phyloP scores from a whole-genome alignment of 805 yeast genomes.

The Brettanomyces naardenensis region DNA sequence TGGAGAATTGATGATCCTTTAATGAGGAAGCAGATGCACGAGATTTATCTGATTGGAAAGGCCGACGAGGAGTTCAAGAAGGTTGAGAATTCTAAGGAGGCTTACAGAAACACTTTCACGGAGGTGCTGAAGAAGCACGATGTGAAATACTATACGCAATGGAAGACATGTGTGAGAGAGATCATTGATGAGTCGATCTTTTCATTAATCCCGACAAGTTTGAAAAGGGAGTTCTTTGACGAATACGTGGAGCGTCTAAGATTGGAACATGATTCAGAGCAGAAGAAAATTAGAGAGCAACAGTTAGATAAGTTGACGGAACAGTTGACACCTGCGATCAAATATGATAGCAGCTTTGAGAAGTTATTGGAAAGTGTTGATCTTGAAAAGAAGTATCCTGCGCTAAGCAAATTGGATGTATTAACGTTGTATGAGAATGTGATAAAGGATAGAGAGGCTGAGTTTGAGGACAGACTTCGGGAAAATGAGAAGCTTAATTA shows the following conservation, averaged over 20 bases:
- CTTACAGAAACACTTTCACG: conserved; percentile 47
- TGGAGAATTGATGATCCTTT: conserved; percentile 61
- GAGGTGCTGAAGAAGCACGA: conserved; percentile 36
- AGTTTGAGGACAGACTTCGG: conserved; percentile 21
- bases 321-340: conserved; percentile 33
- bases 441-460: conserved; percentile 23
- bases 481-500: conserved; percentile 34
- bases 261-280: conserved; percentile 20
- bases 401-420: conserved; percentile 51
- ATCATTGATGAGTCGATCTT: conserved; percentile 61
- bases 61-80: conserved; percentile 43
- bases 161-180: conserved; percentile 49
- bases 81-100: conserved; percentile 44
- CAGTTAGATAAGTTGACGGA: conserved; percentile 47
- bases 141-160: conserved; percentile 50
- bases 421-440: conserved; percentile 39
- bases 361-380: conserved; percentile 22
- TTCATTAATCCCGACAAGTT: conserved; percentile 48
- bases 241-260: conserved; percentile 39
- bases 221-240: conserved; percentile 46
- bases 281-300: conserved; percentile 27
- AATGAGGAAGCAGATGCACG: conserved; percentile 52
- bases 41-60: conserved; percentile 49
- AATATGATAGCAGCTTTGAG: conserved; percentile 42
- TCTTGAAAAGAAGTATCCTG: conserved; percentile 8